These are phyloP conservation scores for Backusella sp. DNA, from an alignment of 192 early-diverging fungal genomes.

Conservation along the genomic window DNA sequence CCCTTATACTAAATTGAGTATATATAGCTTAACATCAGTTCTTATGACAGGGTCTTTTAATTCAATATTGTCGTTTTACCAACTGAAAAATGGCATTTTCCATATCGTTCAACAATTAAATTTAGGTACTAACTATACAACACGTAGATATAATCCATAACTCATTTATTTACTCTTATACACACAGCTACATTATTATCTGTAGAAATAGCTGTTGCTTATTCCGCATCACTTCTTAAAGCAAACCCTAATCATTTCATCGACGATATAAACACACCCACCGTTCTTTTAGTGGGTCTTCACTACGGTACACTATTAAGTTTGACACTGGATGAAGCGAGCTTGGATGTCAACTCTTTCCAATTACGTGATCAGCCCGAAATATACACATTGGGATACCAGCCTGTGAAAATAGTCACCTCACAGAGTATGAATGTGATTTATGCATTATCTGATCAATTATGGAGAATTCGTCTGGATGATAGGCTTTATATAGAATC, in stretches of 20 bases:
- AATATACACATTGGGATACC: background rate
- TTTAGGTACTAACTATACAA: background rate
- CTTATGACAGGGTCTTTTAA: slow-evolving; percentile 6
- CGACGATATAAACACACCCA: background rate
- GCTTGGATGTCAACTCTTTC: background rate
- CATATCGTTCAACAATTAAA: background rate
- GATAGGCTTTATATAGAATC: background rate
- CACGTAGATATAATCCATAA: background rate
- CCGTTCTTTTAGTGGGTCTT: background rate
- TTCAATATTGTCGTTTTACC: background rate
- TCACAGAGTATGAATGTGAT: background rate
- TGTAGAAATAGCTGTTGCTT: background rate
- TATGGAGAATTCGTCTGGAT: background rate
- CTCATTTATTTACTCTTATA: background rate
- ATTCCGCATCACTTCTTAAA: background rate
- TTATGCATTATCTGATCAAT: slow-evolving; percentile 1
- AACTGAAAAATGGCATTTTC: background rate
- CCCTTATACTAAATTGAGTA: no score
- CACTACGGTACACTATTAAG: background rate
- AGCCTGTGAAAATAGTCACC: background rate
- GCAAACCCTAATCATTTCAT: background rate
- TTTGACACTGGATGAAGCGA: background rate
- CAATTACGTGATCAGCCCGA: background rate
- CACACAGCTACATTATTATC: background rate
- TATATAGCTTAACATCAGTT: background rate